Evolutionary conservation across 1,139 yeast genomes (phyloP).

Genomic region (Nadsonia starkeyi-henricii): DNA sequence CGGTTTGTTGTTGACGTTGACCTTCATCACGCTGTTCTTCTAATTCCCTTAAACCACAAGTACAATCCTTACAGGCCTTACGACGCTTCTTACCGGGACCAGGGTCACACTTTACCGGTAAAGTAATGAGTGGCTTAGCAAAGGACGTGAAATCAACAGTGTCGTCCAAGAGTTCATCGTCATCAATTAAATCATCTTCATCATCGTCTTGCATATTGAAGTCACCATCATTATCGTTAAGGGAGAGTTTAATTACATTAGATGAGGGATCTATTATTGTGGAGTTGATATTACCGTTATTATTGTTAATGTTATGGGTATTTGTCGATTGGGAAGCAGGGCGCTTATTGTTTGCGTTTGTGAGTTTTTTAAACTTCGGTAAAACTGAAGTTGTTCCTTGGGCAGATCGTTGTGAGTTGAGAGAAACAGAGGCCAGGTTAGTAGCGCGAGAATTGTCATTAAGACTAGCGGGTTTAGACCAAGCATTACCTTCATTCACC

Average conservation of each 20-base stretch:
- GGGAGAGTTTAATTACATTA: conserved; percentile 27
- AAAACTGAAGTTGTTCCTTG: background rate
- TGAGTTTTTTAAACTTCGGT: conserved; percentile 1
- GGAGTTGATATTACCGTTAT: background rate
- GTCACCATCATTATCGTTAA: conserved; percentile 33
- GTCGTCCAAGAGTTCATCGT: conserved; percentile 32
- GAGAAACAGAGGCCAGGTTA: conserved; percentile 7
- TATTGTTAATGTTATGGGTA: conserved; percentile 4
- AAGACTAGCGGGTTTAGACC: conserved; percentile 30
- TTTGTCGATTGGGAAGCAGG: conserved; percentile 7
- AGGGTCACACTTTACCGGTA: conserved; percentile 29
- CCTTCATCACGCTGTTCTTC: conserved; percentile 28
- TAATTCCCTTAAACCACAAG: conserved; percentile 84
- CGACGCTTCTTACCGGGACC: conserved; percentile 39
- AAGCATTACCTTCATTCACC: conserved; percentile 26
- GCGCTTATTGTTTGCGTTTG: conserved; percentile 5
- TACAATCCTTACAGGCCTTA: conserved; percentile 84
- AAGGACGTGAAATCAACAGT: conserved; percentile 22
- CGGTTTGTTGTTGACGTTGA: conserved; percentile 15
- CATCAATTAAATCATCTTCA: conserved; percentile 34
- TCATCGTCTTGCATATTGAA: conserved; percentile 16
- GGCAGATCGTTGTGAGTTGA: conserved; percentile 1
- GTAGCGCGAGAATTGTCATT: conserved; percentile 5
- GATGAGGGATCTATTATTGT: conserved; percentile 17
- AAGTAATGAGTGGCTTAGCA: conserved; percentile 21